Evolutionary conservation across 768 basidiomycete genomes (phyloP), one percentile per base, ranked within the genome.

Genomic region (Tubosaeta brunneosetosa): DNA sequence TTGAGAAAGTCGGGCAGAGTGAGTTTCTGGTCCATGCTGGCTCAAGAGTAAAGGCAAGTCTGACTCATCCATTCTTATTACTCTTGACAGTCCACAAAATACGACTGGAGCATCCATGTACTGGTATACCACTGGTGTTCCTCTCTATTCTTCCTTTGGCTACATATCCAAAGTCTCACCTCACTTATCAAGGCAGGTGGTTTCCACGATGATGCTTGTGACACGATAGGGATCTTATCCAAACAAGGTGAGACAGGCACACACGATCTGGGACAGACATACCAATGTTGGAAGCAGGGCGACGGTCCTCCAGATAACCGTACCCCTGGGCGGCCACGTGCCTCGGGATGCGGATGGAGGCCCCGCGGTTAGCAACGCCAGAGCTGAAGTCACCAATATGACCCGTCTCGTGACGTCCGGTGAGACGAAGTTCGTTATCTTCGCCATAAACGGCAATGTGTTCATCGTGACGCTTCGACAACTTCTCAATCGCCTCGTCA

Each of bases 221-320:
- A 99, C 95, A 55, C 90, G 89, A 73, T 99, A 99, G 29, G 97
- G 92, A 72, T 98, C 91, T 92, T 44, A 51, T 37, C 42, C 58
- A 37, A 55, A 52, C 44, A 40, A 40, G 17, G 46, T 32, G 37
- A 55, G 53, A 51, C 6, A 56, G 44, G 45, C 26, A 58, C 17
- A 16, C 3, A 9, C 14, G 44, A 52, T 53, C 49, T 29, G 46
- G 41, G 6, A 50, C 51, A 36, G n/a, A 71, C 83, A 41, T 72
- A 91, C 90, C 95, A 59, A 97, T 90, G 80, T 99, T 99, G 69
- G 94, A 97, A 52, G 95, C 95, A 26, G 97, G 97, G 57, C 95
- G 91, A 58, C 95, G 83, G 75, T 97, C 94, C 69, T 97, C 94
- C 60, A 97, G 73, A 77, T 98, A 97, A 44, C 97, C 97, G 64